Percentiles rank a stretch among this genome's conserved stretches.
These are phyloP conservation scores for Castanea mollissima DNA, from an alignment of 306 rosid species.

Conservation along the genomic window DNA sequence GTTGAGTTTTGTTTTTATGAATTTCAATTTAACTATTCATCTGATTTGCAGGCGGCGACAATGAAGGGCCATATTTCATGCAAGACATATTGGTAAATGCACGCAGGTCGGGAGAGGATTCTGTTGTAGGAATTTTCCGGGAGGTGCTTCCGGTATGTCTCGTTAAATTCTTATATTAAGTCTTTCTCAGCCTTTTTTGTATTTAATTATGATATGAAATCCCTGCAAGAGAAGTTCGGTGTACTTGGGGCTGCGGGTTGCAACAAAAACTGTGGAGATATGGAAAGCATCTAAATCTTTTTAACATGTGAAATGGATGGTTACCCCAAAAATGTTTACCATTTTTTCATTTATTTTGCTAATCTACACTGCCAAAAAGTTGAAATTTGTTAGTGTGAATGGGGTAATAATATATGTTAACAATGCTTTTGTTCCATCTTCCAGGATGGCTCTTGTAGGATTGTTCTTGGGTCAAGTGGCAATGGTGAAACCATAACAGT, in stretches of 20 bases:
- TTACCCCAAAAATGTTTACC: not conserved
- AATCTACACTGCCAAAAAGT: not conserved
- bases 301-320: not conserved
- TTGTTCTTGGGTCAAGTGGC: slow-evolving; percentile 71
- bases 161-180: not conserved
- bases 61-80: slow-evolving; percentile 84
- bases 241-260: not conserved
- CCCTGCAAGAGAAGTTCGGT: not conserved
- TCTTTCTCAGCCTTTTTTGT: not conserved
- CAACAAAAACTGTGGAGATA: not conserved
- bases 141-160: slow-evolving; percentile 88
- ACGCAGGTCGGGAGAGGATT: slow-evolving; percentile 74
- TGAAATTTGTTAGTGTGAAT: not conserved
- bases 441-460: slow-evolving; percentile 87
- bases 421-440: slow-evolving; percentile 4
- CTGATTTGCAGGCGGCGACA: slow-evolving; percentile 68
- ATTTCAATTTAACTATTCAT: slow-evolving; percentile 9
- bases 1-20: not conserved
- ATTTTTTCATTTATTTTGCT: not conserved
- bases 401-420: not conserved
- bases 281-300: not conserved
- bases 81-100: slow-evolving; percentile 88
- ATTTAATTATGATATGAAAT: not conserved
- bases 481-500: slow-evolving; percentile 69
- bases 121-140: slow-evolving; percentile 60